phyloP scores from a whole-genome alignment of 345 rosid species.

The Citrus cavaleriei region DNA sequence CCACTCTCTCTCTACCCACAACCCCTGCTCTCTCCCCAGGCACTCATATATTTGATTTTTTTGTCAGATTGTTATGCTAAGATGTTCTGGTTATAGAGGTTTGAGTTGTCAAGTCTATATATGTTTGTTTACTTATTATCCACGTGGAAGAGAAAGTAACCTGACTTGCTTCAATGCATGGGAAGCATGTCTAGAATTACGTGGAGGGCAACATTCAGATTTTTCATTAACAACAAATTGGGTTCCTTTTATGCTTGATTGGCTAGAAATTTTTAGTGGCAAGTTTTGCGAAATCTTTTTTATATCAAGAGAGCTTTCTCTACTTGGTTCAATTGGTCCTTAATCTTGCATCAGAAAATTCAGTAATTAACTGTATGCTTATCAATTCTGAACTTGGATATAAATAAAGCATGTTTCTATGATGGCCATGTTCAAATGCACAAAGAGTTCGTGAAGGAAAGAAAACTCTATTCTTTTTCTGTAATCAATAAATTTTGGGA shows the following conservation, averaged over 20 bases:
- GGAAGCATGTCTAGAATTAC: neutral
- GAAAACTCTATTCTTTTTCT: neutral
- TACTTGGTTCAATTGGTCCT: neutral
- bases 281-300: neutral
- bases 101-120: neutral
- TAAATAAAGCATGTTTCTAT: neutral
- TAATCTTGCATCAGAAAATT: neutral
- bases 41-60: neutral
- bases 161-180: neutral
- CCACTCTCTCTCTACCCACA: neutral
- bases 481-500: neutral
- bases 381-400: neutral
- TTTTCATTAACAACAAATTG: neutral
- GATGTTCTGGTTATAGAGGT: neutral
- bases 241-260: neutral
- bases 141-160: neutral
- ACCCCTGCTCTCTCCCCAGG: neutral
- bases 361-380: neutral
- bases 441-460: neutral
- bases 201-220: neutral
- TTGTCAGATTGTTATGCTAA: neutral
- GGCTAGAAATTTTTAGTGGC: neutral
- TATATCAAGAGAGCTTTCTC: neutral
- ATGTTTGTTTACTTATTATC: neutral
- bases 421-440: neutral